phyloP scores from a whole-genome alignment of 2,329 filamentous ascomycete genomes.

The Colletotrichum gloeosporioides region DNA sequence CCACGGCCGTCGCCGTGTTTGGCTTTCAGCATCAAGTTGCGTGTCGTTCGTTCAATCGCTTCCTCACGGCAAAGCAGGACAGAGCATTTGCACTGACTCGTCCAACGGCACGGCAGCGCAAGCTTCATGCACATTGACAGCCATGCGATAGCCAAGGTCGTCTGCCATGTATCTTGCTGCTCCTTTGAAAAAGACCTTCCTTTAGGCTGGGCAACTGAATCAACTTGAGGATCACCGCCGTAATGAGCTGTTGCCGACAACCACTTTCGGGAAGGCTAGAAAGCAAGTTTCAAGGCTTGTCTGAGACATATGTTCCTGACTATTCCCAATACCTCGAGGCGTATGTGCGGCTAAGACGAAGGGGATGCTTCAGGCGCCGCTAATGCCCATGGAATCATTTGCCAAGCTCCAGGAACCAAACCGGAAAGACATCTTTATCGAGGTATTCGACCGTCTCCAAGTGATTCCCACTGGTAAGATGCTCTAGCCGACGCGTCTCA shows the following conservation, averaged over 20 bases:
- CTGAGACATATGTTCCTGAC: constrained; percentile 22
- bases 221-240: background rate
- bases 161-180: constrained; percentile 1
- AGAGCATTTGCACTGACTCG: background rate
- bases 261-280: background rate
- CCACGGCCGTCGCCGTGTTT: background rate
- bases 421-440: constrained; percentile 5
- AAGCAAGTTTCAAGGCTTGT: constrained; percentile 17
- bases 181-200: background rate
- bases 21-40: background rate
- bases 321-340: constrained; percentile 18
- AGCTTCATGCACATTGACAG: constrained; percentile 5
- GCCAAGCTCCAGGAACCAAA: constrained; percentile 13
- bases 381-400: constrained; percentile 3
- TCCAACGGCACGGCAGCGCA: background rate
- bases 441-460: constrained; percentile 9
- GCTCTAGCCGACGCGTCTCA: constrained; percentile 18
- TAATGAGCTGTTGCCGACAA: background rate
- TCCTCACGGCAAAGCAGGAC: background rate
- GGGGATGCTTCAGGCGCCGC: background rate
- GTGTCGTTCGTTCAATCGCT: background rate
- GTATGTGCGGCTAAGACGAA: background rate
- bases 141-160: background rate
- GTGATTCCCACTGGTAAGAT: background rate
- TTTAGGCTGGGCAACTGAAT: background rate